Base-by-base conservation (phyloP, 2,329 filamentous ascomycete genomes). In the Monilinia polystroma region DNA sequence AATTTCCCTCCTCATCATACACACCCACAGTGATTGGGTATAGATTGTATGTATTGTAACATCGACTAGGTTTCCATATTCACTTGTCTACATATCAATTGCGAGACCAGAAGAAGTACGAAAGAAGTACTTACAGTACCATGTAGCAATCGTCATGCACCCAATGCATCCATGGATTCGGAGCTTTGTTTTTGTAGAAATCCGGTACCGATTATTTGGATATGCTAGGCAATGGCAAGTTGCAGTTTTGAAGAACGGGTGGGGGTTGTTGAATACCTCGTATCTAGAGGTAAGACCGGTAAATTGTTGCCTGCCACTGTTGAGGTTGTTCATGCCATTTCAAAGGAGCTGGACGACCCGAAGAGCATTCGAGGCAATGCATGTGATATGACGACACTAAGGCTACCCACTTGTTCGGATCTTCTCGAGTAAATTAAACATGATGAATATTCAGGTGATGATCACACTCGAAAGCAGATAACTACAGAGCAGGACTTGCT, bases 151-250 rank as follows among this genome's bases (percentile, higher is more conserved):
- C 38, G 23, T 20, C 45, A 60, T 51, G 45, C 58, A 58, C 35
- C 32, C 32, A 16, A n/a, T n/a, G 7, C 45, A 49, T 47, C n/a
- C 47, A 63, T 63, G 18, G 23, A 63, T 43, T 54, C 49, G 59
- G 59, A 10, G 41, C 18, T 63, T 54, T 52, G 32, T 35, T 49
- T 18, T 43, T 29, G 47, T 63, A 29, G 38, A 41, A 14, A 63
- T n/a, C 60, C 35, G 60, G 49, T 63, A 63, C 60, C 49, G 60
- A 55, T 32, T 8, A 12, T 54, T 55, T n/a, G 60, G 60, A 63
- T 38, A 12, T 60, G 45, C 12, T 35, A 49, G 20, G 29, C n/a
- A 29, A 45, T 58, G 38, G 43, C 10, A n/a, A 18, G 26, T 49
- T 51, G 47, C 8, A 51, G n/a, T 26, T 2, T 35, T 35, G 43